These are phyloP conservation scores for Fusarium floridanum DNA, from an alignment of 2,329 filamentous ascomycete species.

Conservation along the genomic window DNA sequence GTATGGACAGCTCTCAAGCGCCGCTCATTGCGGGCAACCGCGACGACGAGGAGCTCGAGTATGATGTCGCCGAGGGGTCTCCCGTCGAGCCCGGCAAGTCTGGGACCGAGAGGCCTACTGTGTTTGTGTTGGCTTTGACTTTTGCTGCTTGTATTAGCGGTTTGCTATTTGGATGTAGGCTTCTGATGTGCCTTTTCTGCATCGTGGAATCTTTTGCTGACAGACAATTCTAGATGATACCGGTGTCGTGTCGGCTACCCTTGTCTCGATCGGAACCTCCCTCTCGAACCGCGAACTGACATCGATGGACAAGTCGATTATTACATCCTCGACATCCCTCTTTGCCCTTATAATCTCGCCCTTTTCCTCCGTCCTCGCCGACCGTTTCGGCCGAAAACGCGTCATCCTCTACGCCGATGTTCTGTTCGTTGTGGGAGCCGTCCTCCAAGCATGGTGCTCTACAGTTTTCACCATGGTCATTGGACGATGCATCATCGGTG, in stretches of 20 bases:
- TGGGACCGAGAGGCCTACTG: constrained; percentile 52
- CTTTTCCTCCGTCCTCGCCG: constrained; percentile 73
- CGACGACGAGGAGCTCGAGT: constrained; percentile 51
- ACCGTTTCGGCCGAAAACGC: constrained; percentile 70
- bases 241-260: constrained; percentile 76
- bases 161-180: constrained; percentile 75
- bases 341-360: constrained; percentile 75
- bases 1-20: constrained; percentile 55
- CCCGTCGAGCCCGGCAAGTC: constrained; percentile 47
- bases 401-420: constrained; percentile 74
- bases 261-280: constrained; percentile 72
- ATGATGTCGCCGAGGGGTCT: constrained; percentile 46
- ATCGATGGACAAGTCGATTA: constrained; percentile 76
- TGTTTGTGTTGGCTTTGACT: constrained; percentile 73
- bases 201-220: constrained; percentile 1
- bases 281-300: constrained; percentile 69
- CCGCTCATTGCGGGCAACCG: constrained; percentile 53
- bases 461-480: constrained; percentile 74
- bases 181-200: neutral
- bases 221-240: constrained; percentile 66
- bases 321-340: constrained; percentile 77
- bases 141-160: constrained; percentile 76
- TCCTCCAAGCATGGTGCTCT: constrained; percentile 70
- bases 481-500: constrained; percentile 77
- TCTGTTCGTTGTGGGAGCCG: constrained; percentile 77